These are phyloP conservation scores for Fusarium sp. DNA, from an alignment of 2,329 filamentous ascomycete genomes.

Conservation along the genomic window DNA sequence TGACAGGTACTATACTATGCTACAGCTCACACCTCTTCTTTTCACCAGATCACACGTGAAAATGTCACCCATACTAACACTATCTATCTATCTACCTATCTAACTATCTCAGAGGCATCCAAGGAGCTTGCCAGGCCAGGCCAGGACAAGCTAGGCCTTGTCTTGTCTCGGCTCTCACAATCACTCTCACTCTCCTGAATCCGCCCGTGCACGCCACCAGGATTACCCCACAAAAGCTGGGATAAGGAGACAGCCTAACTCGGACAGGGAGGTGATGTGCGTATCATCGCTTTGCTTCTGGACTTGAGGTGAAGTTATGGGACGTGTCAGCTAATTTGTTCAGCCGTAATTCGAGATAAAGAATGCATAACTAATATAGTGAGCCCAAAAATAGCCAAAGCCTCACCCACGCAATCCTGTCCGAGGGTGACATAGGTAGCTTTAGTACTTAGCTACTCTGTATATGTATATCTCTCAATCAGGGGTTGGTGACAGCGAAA, in stretches of 20 bases:
- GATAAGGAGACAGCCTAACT: constrained; percentile 38
- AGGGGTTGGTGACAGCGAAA: background rate
- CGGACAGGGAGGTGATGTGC: constrained; percentile 30
- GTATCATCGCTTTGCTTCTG: constrained; percentile 1
- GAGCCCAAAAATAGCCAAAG: background rate
- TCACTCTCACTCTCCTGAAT: constrained; percentile 32
- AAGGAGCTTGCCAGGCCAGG: constrained; percentile 13
- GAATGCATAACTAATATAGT: background rate
- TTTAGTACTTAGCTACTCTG: background rate
- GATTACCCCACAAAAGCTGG: constrained; percentile 41
- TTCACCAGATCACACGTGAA: background rate
- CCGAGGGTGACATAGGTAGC: background rate
- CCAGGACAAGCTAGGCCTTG: background rate
- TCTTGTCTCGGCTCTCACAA: background rate
- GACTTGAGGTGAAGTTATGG: background rate
- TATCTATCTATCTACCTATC: background rate
- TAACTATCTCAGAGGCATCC: constrained; percentile 27
- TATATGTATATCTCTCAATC: background rate
- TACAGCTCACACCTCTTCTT: background rate
- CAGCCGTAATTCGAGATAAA: background rate
- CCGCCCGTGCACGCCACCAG: constrained; percentile 29
- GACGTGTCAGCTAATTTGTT: constrained; percentile 3
- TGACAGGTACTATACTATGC: background rate
- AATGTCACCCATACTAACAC: background rate
- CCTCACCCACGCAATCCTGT: background rate